Percentiles rank a stretch among this genome's conserved stretches.
Conservation (phyloP, 1,284 basidiomycete genomes). For the Laetiporus sulphureus region DNA sequence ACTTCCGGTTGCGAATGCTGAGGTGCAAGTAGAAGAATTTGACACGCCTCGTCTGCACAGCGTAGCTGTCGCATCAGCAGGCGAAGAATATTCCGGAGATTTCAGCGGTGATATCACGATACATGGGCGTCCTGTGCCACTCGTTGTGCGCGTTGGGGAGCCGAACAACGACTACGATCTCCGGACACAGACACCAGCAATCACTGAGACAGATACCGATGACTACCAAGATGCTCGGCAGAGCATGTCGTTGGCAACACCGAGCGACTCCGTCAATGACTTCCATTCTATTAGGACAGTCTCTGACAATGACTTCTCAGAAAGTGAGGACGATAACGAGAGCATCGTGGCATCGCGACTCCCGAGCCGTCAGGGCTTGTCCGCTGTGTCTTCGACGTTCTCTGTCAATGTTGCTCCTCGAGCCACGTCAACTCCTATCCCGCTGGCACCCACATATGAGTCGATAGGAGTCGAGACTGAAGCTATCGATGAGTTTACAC, state of each 20-base stretch:
- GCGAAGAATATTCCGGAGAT: conserved; percentile 21
- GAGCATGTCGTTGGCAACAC: conserved; percentile 61
- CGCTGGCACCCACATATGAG: conserved; percentile 28
- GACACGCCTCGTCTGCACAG: conserved; percentile 4
- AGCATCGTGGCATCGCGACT: conserved; percentile 61
- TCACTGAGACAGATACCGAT: conserved; percentile 65
- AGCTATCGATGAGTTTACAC: conserved; percentile 20
- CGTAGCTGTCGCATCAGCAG: not conserved
- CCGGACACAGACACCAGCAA: conserved; percentile 55
- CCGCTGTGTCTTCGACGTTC: conserved; percentile 19
- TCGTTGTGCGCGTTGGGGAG: conserved; percentile 27
- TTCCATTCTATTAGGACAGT: conserved; percentile 73
- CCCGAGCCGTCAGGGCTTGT: conserved; percentile 27
- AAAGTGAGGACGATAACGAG: conserved; percentile 45
- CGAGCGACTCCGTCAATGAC: conserved; percentile 48
- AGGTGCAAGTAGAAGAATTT: conserved; percentile 9
- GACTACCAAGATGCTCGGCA: conserved; percentile 82
- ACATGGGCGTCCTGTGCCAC: conserved; percentile 31
- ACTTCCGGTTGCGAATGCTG: conserved; percentile 2
- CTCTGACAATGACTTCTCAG: conserved; percentile 58
- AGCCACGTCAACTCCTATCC: conserved; percentile 5
- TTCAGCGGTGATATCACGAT: conserved; percentile 43
- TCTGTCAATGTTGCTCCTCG: too few species aligned
- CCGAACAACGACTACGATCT: conserved; percentile 48
- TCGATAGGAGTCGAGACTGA: conserved; percentile 32